Conservation (phyloP, 345 rosid species). For the Viola odorata region DNA sequence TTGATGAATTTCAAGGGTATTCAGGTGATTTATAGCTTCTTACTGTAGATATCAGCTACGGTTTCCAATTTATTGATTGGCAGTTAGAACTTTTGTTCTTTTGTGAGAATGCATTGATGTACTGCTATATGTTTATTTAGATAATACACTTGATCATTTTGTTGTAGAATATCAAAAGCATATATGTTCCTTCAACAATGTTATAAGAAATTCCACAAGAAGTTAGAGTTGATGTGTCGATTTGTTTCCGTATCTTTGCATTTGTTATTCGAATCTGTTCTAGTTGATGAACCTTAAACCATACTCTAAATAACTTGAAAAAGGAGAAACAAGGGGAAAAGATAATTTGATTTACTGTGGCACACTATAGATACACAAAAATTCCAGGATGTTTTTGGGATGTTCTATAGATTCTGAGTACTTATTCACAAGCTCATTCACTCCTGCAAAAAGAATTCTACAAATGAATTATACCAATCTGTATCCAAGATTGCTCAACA, state of each 20-base stretch:
- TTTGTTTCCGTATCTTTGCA: conserved; percentile 1
- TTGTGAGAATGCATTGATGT: conserved; percentile 9
- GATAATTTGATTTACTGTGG: background rate
- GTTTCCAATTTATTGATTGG: conserved; percentile 10
- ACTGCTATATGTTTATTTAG: conserved; percentile 12
- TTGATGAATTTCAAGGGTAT: conserved; percentile 11
- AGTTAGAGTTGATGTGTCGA: conserved; percentile 16
- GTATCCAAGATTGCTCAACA: conserved; percentile 10
- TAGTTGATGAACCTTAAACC: background rate
- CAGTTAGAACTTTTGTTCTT: conserved; percentile 14
- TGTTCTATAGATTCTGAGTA: background rate
- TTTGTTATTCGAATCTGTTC: background rate
- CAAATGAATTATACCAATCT: background rate
- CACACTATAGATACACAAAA: background rate
- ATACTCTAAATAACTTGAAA: too few species aligned
- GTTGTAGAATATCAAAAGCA: conserved; percentile 22
- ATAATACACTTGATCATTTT: conserved; percentile 12
- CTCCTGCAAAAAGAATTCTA: background rate
- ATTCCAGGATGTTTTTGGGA: background rate
- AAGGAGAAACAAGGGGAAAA: background rate
- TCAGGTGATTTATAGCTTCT: conserved; percentile 16
- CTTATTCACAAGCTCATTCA: conserved; percentile 4
- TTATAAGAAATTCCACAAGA: conserved; percentile 23
- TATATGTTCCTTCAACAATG: conserved; percentile 15
- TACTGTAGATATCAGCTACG: conserved; percentile 2